These are phyloP conservation scores for Aspergillus bertholletiae DNA, from an alignment of 495 filamentous ascomycete species.

Conservation along the genomic window DNA sequence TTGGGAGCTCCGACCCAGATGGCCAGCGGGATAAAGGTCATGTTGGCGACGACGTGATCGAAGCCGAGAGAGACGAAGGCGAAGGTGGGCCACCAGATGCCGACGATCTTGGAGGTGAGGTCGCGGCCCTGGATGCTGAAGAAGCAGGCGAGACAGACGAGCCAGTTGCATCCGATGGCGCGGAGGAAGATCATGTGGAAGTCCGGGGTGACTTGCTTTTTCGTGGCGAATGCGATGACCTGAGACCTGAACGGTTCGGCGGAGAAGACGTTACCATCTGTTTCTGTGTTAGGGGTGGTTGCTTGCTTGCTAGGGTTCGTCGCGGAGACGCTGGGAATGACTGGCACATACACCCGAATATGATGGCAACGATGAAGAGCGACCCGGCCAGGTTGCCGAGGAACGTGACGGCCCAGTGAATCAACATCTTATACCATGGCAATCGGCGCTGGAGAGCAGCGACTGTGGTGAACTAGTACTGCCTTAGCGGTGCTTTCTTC, in stretches of 20 bases:
- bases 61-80: conserved; percentile 57
- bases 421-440: conserved; percentile 44
- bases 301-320: neutral
- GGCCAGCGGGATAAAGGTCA: conserved; percentile 59
- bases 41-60: conserved; percentile 63
- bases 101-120: conserved; percentile 52
- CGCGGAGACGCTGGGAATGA: neutral
- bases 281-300: neutral
- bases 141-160: conserved; percentile 58
- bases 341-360: conserved; percentile 51
- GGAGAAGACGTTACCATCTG: conserved; percentile 56
- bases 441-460: conserved; percentile 51
- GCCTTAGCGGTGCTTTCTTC: neutral
- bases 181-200: conserved; percentile 61
- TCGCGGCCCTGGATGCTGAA: conserved; percentile 55
- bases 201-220: conserved; percentile 52
- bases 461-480: conserved; percentile 47
- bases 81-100: conserved; percentile 64
- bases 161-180: conserved; percentile 63
- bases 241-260: conserved; percentile 46
- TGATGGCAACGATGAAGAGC: conserved; percentile 55
- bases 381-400: conserved; percentile 58
- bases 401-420: conserved; percentile 56
- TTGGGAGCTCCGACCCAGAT: conserved; percentile 51
- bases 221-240: conserved; percentile 48